Conservation (phyloP, 805 yeast genomes). For the Starmerella riodocensis region DNA sequence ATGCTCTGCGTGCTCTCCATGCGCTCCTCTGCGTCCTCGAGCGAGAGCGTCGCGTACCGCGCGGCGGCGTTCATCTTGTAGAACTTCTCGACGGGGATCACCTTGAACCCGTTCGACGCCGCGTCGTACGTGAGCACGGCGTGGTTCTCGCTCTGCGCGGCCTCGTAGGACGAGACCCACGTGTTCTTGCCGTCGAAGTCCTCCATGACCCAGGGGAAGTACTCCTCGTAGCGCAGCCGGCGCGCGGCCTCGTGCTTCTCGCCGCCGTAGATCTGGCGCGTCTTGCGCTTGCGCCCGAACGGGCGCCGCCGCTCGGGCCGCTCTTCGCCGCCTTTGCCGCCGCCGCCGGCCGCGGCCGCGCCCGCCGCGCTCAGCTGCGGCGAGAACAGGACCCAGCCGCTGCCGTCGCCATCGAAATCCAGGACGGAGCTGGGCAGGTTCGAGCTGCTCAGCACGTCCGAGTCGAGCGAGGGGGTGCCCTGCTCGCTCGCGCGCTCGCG, state of each 20-base stretch:
- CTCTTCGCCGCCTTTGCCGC: too few relatives aligned
- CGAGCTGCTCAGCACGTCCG: constrained; percentile 15
- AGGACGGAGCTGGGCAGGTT: constrained; percentile 6
- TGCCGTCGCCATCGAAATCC: constrained; percentile 16
- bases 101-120: constrained; percentile 56
- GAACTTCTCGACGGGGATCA: constrained; percentile 91
- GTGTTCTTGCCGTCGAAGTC: constrained; percentile 90
- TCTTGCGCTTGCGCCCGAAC: constrained; percentile 41
- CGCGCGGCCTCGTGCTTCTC: constrained; percentile 80
- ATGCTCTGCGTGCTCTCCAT: constrained; percentile 60
- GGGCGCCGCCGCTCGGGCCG: constrained; percentile 28
- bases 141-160: constrained; percentile 73
- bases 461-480: constrained; percentile 15
- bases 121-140: constrained; percentile 74
- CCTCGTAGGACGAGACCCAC: constrained; percentile 93
- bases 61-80: constrained; percentile 88
- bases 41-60: constrained; percentile 80
- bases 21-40: constrained; percentile 92
- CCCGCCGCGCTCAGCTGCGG: constrained; percentile 20
- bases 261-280: constrained; percentile 67
- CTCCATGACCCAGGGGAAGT: constrained; percentile 96
- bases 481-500: not conserved
- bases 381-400: constrained; percentile 31
- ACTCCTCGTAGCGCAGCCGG: constrained; percentile 83
- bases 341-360: not conserved